These are phyloP conservation scores for Ophiostoma tasmaniense DNA, from an alignment of 2,329 filamentous ascomycete genomes.

Conservation along the genomic window DNA sequence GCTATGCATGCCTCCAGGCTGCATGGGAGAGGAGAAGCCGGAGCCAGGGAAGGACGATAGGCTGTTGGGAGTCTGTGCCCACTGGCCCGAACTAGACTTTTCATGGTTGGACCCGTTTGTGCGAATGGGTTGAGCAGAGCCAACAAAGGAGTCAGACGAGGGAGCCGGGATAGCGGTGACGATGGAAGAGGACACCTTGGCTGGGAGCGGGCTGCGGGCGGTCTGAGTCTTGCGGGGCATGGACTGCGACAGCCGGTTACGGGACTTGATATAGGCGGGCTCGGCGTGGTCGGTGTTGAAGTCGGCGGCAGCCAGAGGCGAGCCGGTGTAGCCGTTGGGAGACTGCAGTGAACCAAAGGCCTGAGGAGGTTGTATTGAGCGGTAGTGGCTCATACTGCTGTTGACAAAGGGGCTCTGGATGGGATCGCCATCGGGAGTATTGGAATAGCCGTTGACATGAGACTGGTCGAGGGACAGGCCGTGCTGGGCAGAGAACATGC, in stretches of 20 bases:
- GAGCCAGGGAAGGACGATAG: conserved; percentile 82
- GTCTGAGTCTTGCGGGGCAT: conserved; percentile 68
- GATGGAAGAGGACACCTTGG: conserved; percentile 60
- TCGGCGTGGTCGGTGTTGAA: conserved; percentile 38
- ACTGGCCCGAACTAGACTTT: conserved; percentile 79
- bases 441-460: conserved; percentile 74
- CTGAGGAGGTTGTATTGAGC: conserved; percentile 54
- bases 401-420: conserved; percentile 84
- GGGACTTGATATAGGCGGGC: conserved; percentile 46
- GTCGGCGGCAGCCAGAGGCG: conserved; percentile 42
- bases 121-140: conserved; percentile 64
- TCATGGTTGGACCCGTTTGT: conserved; percentile 59
- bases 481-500: conserved; percentile 47
- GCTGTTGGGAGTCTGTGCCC: conserved; percentile 80
- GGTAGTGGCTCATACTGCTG: conserved; percentile 68
- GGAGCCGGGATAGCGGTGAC: conserved; percentile 63
- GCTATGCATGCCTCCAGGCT: conserved; percentile 52
- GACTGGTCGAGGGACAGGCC: conserved; percentile 56
- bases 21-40: conserved; percentile 75
- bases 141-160: conserved; percentile 59
- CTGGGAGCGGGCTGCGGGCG: conserved; percentile 71
- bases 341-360: conserved; percentile 49
- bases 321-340: conserved; percentile 40
- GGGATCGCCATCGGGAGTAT: conserved; percentile 83
- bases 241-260: conserved; percentile 50